Conservation (phyloP, 2,329 filamentous ascomycete species). For the Fusarium nanum region DNA sequence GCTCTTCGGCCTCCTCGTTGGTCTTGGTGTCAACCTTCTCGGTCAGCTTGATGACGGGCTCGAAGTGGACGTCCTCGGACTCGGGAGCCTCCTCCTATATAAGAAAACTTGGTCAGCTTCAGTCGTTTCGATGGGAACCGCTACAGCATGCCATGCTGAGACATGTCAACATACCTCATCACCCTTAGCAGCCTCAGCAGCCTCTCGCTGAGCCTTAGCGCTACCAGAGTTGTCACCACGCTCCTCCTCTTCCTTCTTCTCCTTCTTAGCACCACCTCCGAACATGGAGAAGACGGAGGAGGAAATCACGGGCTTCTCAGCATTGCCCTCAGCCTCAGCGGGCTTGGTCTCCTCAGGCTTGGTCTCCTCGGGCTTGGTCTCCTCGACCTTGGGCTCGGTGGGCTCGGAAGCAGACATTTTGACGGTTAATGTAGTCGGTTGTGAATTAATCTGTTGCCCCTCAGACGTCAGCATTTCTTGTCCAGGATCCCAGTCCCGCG, state of each 20-base stretch:
- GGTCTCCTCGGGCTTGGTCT: conserved; percentile 54
- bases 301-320: conserved; percentile 61
- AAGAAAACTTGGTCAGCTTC: conserved; percentile 15
- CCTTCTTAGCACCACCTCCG: conserved; percentile 95
- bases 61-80: conserved; percentile 94
- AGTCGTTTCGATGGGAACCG: neutral
- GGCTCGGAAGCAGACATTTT: conserved; percentile 63
- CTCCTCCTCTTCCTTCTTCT: conserved; percentile 86
- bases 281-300: conserved; percentile 97
- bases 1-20: conserved; percentile 97
- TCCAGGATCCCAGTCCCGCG: conserved; percentile 28
- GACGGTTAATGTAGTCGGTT: conserved; percentile 31
- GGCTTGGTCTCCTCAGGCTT: conserved; percentile 49
- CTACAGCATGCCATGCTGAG: conserved; percentile 22
- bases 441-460: conserved; percentile 26
- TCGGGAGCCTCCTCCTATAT: conserved; percentile 77
- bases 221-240: conserved; percentile 89
- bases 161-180: conserved; percentile 62
- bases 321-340: conserved; percentile 34
- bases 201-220: conserved; percentile 80
- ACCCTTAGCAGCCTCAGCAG: conserved; percentile 67
- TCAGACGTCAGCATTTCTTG: conserved; percentile 33
- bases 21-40: conserved; percentile 98
- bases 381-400: conserved; percentile 67
- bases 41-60: conserved; percentile 94